Base-by-base conservation (phyloP, 169 alveolate species). In the Cryptosporidium parvum region DNA sequence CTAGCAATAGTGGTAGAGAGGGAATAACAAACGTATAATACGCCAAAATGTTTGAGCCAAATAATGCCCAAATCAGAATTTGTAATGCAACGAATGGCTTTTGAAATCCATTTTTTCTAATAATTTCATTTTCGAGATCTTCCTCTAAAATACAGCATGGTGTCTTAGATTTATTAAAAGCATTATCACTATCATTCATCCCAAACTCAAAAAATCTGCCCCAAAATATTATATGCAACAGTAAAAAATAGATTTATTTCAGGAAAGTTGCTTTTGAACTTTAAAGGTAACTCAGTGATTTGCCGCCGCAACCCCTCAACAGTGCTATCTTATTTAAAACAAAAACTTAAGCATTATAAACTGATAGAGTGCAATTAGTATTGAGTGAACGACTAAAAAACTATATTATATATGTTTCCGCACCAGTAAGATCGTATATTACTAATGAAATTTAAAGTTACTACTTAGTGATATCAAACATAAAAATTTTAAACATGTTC, bases 31-130 rank as follows among this genome's bases (percentile, higher is more conserved):
- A 80, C 29, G 62, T 26, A 48, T 35, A 80, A 51, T 62, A 80
- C 12, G 62, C 45, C 52, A 80, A 62, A 18, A 80, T 21, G 65
- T 80, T 80, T 58, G 52, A 37, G 29, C 75, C 84, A 48, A 86
- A 86, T 33, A 69, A 23, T 2, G 56, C 21, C 92, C 92, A 86
- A 35, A 84, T 61, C 10, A 86, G 65, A 18, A 86, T 52, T 70
- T 86, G 92, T 29, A 86, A 58, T 26, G 68, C 86, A 42, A 68
- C 69, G 5, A 86, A 67, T 37, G 92, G 92, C 33, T 58, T 86
- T 53, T 75, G 84, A 59, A 86, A 86, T 8, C 92, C 92, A 84
- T 86, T 86, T 26, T 56, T 86, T 68, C 92, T 67, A 16, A 23
- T 56, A 4, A 29, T 29, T 26, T 65, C 89, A 45, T 26, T 80